phyloP scores from a whole-genome alignment of 805 yeast genomes.

The Debaryomyces prosopidis region DNA sequence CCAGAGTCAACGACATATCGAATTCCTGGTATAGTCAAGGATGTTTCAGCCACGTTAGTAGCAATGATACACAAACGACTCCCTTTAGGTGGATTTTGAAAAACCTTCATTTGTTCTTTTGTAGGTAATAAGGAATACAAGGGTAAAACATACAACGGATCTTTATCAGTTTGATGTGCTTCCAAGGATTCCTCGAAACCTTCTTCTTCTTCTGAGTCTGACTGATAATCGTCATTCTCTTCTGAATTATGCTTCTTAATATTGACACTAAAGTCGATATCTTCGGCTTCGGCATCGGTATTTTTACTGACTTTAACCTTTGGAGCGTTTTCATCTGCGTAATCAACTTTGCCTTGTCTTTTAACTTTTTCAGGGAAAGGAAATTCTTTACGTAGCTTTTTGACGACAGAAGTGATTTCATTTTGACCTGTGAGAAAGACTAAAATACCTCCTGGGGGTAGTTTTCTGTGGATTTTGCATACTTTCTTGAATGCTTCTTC shows the following conservation, averaged over 20 bases:
- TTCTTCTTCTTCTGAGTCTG: constrained; percentile 58
- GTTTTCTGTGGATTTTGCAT: constrained; percentile 76
- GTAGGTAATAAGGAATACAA: constrained; percentile 93
- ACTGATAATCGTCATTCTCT: constrained; percentile 46
- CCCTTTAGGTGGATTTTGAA: constrained; percentile 81
- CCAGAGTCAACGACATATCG: constrained; percentile 96
- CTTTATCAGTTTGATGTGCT: constrained; percentile 67
- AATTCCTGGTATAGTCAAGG: constrained; percentile 93
- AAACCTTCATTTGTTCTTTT: constrained; percentile 89
- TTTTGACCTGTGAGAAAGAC: constrained; percentile 93
- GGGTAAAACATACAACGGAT: constrained; percentile 89
- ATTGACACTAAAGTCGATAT: constrained; percentile 69
- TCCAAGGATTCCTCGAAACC: constrained; percentile 73
- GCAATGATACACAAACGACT: constrained; percentile 90
- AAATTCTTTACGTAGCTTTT: constrained; percentile 64
- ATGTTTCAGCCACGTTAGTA: constrained; percentile 97
- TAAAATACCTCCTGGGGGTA: constrained; percentile 94
- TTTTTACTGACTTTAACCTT: constrained; percentile 56
- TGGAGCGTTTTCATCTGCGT: constrained; percentile 31
- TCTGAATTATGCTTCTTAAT: constrained; percentile 38
- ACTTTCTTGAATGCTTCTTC: constrained; percentile 87
- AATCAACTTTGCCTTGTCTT: constrained; percentile 11
- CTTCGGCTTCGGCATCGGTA: constrained; percentile 83
- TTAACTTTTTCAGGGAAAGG: constrained; percentile 45
- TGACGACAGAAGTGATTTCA: constrained; percentile 80